Conservation (phyloP, 192 early-diverging fungal species). For the Entomortierella beljakovae region DNA sequence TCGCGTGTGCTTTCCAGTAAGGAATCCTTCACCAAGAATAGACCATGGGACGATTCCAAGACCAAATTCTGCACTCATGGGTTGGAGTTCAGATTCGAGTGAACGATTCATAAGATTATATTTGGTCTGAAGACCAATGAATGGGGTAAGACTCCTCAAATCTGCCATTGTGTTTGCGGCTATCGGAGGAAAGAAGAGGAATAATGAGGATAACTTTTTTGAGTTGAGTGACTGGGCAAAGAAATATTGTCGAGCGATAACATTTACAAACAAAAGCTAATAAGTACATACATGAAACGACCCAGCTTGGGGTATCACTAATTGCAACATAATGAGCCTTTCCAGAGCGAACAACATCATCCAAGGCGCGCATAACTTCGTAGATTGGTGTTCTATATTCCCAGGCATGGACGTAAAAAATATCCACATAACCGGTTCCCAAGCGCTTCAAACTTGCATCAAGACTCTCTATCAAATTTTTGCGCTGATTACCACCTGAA, state of each 20-base stretch:
- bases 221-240: no score
- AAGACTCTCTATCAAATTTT: conserved; percentile 60
- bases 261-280: no score
- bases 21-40: conserved; percentile 63
- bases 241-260: no score
- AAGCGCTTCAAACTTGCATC: conserved; percentile 65
- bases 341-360: conserved; percentile 73
- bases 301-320: conserved; percentile 60
- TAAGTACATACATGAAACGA: conserved; percentile 58
- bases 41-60: conserved; percentile 66
- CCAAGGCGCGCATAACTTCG: conserved; percentile 76
- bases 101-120: conserved; percentile 51
- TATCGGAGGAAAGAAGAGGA: no score
- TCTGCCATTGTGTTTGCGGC: conserved; percentile 50
- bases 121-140: conserved; percentile 44
- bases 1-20: conserved; percentile 56
- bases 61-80: conserved; percentile 37
- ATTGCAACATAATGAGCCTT: conserved; percentile 69
- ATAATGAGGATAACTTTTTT: no score
- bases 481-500: conserved; percentile 55
- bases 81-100: conserved; percentile 47
- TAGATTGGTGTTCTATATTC: conserved; percentile 68
- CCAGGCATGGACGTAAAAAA: conserved; percentile 59
- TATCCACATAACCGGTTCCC: conserved; percentile 56
- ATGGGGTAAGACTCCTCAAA: conserved; percentile 34